Conservation (phyloP, 805 yeast species). For the Candida cerambycidarum region DNA sequence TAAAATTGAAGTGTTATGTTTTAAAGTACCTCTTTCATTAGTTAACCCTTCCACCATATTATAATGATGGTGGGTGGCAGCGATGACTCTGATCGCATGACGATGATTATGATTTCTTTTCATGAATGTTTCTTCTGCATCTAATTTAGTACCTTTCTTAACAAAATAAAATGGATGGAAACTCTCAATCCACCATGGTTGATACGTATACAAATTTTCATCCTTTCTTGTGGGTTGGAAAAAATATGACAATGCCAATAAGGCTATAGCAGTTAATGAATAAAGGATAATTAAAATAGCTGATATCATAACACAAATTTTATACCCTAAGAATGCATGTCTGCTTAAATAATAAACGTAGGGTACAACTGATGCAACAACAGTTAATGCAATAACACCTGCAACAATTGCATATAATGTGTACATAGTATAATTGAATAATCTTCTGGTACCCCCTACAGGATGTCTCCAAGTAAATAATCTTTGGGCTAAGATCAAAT, state of each 20-base stretch:
- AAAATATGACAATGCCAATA: slow-evolving; percentile 51
- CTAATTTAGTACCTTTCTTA: slow-evolving; percentile 46
- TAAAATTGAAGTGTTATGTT: slow-evolving; percentile 52
- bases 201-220: slow-evolving; percentile 55
- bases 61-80: slow-evolving; percentile 50
- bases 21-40: slow-evolving; percentile 40
- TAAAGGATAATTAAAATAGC: slow-evolving; percentile 39
- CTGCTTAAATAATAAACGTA: slow-evolving; percentile 53
- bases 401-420: slow-evolving; percentile 52
- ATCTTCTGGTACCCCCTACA: slow-evolving; percentile 53
- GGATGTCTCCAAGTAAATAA: slow-evolving; percentile 79
- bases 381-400: slow-evolving; percentile 62
- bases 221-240: slow-evolving; percentile 55
- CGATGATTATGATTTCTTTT: slow-evolving; percentile 46
- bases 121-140: slow-evolving; percentile 47
- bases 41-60: slow-evolving; percentile 31
- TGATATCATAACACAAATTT: slow-evolving; percentile 50
- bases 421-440: slow-evolving; percentile 52
- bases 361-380: slow-evolving; percentile 61
- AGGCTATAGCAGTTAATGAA: slow-evolving; percentile 49
- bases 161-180: slow-evolving; percentile 63
- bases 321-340: slow-evolving; percentile 47
- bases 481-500: slow-evolving; percentile 67
- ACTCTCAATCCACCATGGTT: slow-evolving; percentile 77
- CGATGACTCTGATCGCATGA: slow-evolving; percentile 57